These are phyloP conservation scores for sweet orange (Citrus sinensis) DNA, from an alignment of 345 rosid species.

Conservation along the genomic window DVS_A1.0 CM039169.1:13188501-13189000, in stretches of 20 bases:
- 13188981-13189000: neutral
- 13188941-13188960: neutral
- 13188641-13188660: too few relatives aligned
- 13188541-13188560: too few relatives aligned
- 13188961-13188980: neutral
- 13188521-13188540: too few relatives aligned
- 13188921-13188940: neutral
- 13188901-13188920: neutral
- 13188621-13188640: too few relatives aligned
- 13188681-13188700: too few relatives aligned
- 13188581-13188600: too few relatives aligned
- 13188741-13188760: neutral
- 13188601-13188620: too few relatives aligned
- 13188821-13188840: neutral
- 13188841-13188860: neutral
- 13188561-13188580: too few relatives aligned
- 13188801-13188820: too few relatives aligned
- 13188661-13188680: too few relatives aligned
- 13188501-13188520: too few relatives aligned
- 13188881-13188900: neutral
- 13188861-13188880: neutral
- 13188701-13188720: neutral
- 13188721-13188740: neutral
- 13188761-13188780: neutral
- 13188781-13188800: neutral